These are phyloP conservation scores for Suhomyces kunorum DNA, from an alignment of 1,139 yeast genomes.

Conservation along the genomic window DNA sequence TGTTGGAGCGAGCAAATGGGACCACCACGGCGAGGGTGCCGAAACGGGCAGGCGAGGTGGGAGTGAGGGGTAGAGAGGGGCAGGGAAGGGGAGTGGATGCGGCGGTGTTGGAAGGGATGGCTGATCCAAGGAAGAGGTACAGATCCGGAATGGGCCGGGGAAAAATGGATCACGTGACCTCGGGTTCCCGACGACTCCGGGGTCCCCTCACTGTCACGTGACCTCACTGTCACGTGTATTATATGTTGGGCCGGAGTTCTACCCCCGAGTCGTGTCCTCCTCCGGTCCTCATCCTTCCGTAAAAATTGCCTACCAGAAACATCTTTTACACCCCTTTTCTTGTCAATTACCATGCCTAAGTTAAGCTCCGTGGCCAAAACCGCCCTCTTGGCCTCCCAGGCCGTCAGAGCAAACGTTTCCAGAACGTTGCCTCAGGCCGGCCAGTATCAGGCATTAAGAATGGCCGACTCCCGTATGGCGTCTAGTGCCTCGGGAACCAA, in stretches of 20 bases:
- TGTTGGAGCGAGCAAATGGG: background rate
- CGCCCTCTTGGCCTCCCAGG: constrained; percentile 49
- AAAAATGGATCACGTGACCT: background rate
- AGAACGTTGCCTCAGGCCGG: constrained; percentile 32
- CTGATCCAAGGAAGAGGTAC: too few relatives aligned
- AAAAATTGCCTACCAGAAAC: constrained; percentile 4
- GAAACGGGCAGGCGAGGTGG: background rate
- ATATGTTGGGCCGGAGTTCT: constrained; percentile 2
- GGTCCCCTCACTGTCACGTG: background rate
- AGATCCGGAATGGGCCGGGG: background rate
- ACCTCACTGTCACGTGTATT: background rate
- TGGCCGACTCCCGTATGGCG: constrained; percentile 41
- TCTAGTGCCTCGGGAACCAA: constrained; percentile 56
- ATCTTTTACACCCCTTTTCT: constrained; percentile 3
- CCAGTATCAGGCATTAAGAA: constrained; percentile 41
- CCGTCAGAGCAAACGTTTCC: constrained; percentile 28
- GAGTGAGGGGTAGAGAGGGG: background rate
- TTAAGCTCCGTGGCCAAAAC: constrained; percentile 49
- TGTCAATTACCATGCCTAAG: constrained; percentile 29
- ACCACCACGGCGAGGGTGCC: background rate
- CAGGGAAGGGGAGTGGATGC: background rate
- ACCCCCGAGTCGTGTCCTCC: constrained; percentile 13
- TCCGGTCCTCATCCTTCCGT: constrained; percentile 22
- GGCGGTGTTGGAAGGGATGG: background rate
- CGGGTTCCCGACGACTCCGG: too few relatives aligned